A percentile compares a stretch with the other conserved stretches of the same genome.
phyloP scores from a whole-genome alignment of 768 basidiomycete genomes.

The Naganishia vishniacii region DNA sequence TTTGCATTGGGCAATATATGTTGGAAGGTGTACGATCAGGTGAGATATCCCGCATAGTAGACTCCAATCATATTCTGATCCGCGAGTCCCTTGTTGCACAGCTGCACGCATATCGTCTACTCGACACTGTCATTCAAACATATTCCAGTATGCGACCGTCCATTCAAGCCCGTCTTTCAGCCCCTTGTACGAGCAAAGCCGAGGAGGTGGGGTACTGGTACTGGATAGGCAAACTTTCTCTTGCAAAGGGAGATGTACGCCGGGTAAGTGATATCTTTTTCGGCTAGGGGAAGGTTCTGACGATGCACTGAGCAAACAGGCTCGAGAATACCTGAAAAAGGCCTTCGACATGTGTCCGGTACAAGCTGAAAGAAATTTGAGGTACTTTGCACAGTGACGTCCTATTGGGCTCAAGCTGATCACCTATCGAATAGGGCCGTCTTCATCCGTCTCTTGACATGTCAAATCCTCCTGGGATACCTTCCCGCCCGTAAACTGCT shows the following conservation, averaged over 20 bases:
- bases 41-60: not conserved
- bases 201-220: slow-evolving; percentile 27
- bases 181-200: slow-evolving; percentile 21
- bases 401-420: not conserved
- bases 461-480: slow-evolving; percentile 28
- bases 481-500: slow-evolving; percentile 18
- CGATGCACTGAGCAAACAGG: too few species aligned
- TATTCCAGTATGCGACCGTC: slow-evolving; percentile 23
- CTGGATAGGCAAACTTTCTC: slow-evolving; percentile 24
- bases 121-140: slow-evolving; percentile 24
- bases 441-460: slow-evolving; percentile 28
- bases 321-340: slow-evolving; percentile 21
- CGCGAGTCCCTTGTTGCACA: not conserved
- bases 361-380: slow-evolving; percentile 16
- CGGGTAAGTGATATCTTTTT: slow-evolving; percentile 27
- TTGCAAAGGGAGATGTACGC: slow-evolving; percentile 25
- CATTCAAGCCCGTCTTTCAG: slow-evolving; percentile 12
- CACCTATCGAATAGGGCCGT: slow-evolving; percentile 13
- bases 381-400: not conserved
- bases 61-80: not conserved
- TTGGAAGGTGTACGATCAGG: slow-evolving; percentile 28
- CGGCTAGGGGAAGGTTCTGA: too few species aligned
- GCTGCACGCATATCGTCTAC: slow-evolving; percentile 23
- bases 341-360: slow-evolving; percentile 27
- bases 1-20: slow-evolving; percentile 29